A percentile compares a stretch with the other conserved stretches of the same genome.
These are phyloP conservation scores for Vitis riparia DNA, from an alignment of 164 flowering plant genomes.

Conservation along the genomic window DNA sequence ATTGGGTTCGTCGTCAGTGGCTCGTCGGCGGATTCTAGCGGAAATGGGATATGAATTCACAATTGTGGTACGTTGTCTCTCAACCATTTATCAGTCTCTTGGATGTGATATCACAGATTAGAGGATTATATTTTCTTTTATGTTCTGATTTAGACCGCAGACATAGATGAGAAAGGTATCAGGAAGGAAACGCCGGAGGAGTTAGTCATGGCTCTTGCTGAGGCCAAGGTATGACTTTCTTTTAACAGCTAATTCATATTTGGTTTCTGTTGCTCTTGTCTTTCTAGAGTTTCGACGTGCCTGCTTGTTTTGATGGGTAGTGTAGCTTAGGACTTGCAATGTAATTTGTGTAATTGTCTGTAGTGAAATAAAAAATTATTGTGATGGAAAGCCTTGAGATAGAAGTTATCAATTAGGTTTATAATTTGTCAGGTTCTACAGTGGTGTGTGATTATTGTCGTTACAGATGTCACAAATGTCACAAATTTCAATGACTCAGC, in stretches of 20 bases:
- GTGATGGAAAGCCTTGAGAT: no score
- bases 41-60: constrained; percentile 53
- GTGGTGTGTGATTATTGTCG: no score
- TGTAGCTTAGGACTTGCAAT: no score
- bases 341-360: no score
- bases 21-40: constrained; percentile 35
- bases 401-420: no score
- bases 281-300: neutral
- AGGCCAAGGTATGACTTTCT: constrained; percentile 36
- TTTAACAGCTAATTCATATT: no score
- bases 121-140: neutral
- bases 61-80: constrained; percentile 20
- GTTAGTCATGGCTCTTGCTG: constrained; percentile 44
- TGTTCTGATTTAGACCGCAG: constrained; percentile 38
- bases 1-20: constrained; percentile 46
- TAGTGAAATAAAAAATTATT: no score
- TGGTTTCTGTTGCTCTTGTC: neutral
- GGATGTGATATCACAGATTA: neutral
- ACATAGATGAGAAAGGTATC: constrained; percentile 44
- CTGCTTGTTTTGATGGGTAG: neutral
- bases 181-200: constrained; percentile 54
- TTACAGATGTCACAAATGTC: no score
- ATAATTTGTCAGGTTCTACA: no score
- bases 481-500: no score
- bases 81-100: neutral